Evolutionary conservation across 106 monocot species (phyloP), one percentile per base, ranked within the genome.

Genomic region (Gastrodia elata): DNA sequence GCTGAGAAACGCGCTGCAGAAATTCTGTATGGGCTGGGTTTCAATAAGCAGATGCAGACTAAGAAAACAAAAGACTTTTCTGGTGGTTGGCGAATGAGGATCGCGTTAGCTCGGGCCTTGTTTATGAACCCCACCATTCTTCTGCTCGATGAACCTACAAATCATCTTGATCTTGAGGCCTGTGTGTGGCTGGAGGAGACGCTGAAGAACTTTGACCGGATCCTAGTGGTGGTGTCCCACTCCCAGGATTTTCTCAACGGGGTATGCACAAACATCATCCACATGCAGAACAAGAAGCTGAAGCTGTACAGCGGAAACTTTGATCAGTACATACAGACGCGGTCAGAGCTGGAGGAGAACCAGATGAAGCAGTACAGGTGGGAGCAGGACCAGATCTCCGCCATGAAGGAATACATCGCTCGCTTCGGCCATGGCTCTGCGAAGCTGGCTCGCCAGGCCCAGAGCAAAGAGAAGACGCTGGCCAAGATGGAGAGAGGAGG

Each of bases 61-160:
- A 98, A 98, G 82, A 98, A 98, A 76, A 98, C 98, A 11, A 74
- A 80, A 40, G 98, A 98, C 71, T 98, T 98, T 56, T 98, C 98
- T 64, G 98, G 98, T 80, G 93, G 98, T 4, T 98, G 98, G 98
- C 88, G 98, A 9, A 98, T 98, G 98, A 93, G 98, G 81, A 93
- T 98, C 81, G 98, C 98, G 64, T 64, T 98, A 26, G 93, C 98
- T 13, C 91, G 98, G 27, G 93, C 98, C 25, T 77, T 98, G 20
- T 98, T 98, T 82, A 98, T 98, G 88, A 98, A 98, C 61, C 91
- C 98, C 55, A 98, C 98, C 28, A 98, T 98, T 74, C 93, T 98
- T 74, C 72, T 98, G 16, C 91, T 98, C 73, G 98, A 98, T 78
- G 98, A 98, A 68, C 98, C 93, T 4, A 98, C 98, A 38, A 98